Conservation (phyloP, 2,329 filamentous ascomycete genomes). For the Colletotrichum sublineola region DNA sequence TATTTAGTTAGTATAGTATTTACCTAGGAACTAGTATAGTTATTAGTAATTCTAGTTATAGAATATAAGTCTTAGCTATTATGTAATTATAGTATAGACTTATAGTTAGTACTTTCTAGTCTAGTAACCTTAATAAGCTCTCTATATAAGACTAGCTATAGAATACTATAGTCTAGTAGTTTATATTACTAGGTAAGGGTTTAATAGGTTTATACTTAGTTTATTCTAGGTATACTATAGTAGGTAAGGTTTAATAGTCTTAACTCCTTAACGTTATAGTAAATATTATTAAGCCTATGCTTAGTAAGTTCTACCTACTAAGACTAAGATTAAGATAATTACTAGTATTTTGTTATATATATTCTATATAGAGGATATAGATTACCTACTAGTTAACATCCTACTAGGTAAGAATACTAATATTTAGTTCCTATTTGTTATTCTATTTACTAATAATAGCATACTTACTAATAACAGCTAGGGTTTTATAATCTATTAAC, state of each 20-base stretch:
- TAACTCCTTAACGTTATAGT: neutral
- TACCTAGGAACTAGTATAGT: too few species aligned
- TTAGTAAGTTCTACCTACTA: neutral
- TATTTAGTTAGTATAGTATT: too few species aligned
- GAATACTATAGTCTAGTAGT: too few species aligned
- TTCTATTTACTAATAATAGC: neutral
- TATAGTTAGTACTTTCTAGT: too few species aligned
- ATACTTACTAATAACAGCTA: neutral
- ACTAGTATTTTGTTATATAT: neutral
- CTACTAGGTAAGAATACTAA: neutral
- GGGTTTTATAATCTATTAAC: neutral
- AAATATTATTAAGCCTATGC: neutral
- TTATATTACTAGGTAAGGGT: too few species aligned
- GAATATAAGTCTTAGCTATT: too few species aligned
- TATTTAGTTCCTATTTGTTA: neutral
- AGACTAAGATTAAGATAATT: neutral
- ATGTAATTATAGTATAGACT: too few species aligned
- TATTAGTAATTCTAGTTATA: too few species aligned
- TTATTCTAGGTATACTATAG: too few species aligned
- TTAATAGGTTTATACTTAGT: too few species aligned
- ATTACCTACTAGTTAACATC: neutral
- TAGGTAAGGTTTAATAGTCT: neutral
- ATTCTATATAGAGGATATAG: neutral
- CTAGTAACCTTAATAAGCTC: too few species aligned
- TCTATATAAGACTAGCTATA: too few species aligned